Base-by-base conservation (phyloP, 1,284 basidiomycete genomes). In the Coriolopsis trogii region DNA sequence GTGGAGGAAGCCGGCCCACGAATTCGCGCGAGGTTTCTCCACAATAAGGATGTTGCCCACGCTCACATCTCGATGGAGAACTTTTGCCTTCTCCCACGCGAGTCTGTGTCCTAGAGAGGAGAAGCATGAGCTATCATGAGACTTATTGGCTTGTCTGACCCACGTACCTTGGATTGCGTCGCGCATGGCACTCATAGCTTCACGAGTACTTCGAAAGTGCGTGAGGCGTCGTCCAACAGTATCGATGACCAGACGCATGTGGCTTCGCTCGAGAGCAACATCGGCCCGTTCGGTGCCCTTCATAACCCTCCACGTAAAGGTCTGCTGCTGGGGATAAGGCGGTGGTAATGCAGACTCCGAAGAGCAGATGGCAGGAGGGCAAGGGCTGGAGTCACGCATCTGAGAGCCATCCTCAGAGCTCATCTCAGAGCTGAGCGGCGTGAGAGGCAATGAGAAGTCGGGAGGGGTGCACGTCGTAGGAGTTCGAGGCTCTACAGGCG, bases 131-230 rank as follows among this genome's bases (percentile, higher is more conserved):
- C 13, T 20, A 13, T 13, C 16, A 9, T 37, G 16, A 12, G 18
- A 20, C n/a, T 20, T 8, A 16, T 4, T 24, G 13, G n/a, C 13
- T 6, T 6, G 28, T 6, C 13, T 21, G 18, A 16, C n/a, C n/a
- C n/a, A 33, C 56, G 18, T 30, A 59, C 60, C 60, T 28, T 15
- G 25, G 18, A 62, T 51, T 0, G 51, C 58, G 15, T 62, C 58
- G 0, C 50, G 44, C 10, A 62, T 29, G 1, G 51, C 56, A 12
- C 6, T n/a, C 0, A 46, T 41, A 12, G 59, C 24, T 33, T 59
- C 53, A 1, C 20, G 37, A 12, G 56, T 58, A n/a, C 28, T 42
- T 1, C 7, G 33, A 44, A 62, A 62, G 2, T 33, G 18, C 0
- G 46, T 41, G 1, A 62, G 23, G 2, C 51, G 55, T 8, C 37